A percentile compares a stretch with the other conserved stretches of the same genome.
These are phyloP conservation scores for Sanguinoderma infundibulare DNA, from an alignment of 1,284 basidiomycete genomes.

Conservation along the genomic window DNA sequence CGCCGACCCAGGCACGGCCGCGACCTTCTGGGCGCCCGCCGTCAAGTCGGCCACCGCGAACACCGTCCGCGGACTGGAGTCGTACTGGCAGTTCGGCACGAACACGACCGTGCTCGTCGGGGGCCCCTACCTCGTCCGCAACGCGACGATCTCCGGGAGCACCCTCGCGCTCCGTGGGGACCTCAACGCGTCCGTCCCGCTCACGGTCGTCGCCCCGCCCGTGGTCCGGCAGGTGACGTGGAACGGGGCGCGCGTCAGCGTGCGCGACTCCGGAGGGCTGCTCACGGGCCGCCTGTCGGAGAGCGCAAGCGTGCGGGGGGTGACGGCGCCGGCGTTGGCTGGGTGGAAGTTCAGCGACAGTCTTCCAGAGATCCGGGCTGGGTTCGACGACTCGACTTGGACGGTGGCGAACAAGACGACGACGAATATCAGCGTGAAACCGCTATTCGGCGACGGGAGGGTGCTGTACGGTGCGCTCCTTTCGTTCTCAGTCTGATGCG, in stretches of 20 bases:
- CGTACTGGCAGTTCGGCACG: constrained; percentile 56
- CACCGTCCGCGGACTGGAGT: constrained; percentile 36
- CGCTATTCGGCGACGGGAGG: constrained; percentile 74
- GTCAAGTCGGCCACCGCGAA: constrained; percentile 34
- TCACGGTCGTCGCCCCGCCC: constrained; percentile 57
- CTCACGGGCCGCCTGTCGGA: constrained; percentile 32
- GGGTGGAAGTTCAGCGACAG: constrained; percentile 76
- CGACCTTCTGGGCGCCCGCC: constrained; percentile 58
- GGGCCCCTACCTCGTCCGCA: constrained; percentile 60
- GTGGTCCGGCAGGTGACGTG: constrained; percentile 60
- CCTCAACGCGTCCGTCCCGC: constrained; percentile 44
- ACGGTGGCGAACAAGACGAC: constrained; percentile 64
- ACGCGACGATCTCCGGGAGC: constrained; percentile 43
- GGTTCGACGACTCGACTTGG: constrained; percentile 70
- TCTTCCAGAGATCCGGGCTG: constrained; percentile 63
- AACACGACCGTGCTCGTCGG: constrained; percentile 57
- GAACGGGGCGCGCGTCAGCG: constrained; percentile 62
- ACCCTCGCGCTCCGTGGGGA: constrained; percentile 53
- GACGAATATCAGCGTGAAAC: constrained; percentile 72
- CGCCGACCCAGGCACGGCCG: constrained; percentile 65
- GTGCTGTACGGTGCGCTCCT: constrained; percentile 63
- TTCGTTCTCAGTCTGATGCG: no score
- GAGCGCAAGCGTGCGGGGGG: constrained; percentile 17
- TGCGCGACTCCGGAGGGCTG: constrained; percentile 30
- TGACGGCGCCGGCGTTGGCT: constrained; percentile 44